Evolutionary conservation across 352 stramenopile species (phyloP).

Genomic region (Phytophthora idaei): DNA sequence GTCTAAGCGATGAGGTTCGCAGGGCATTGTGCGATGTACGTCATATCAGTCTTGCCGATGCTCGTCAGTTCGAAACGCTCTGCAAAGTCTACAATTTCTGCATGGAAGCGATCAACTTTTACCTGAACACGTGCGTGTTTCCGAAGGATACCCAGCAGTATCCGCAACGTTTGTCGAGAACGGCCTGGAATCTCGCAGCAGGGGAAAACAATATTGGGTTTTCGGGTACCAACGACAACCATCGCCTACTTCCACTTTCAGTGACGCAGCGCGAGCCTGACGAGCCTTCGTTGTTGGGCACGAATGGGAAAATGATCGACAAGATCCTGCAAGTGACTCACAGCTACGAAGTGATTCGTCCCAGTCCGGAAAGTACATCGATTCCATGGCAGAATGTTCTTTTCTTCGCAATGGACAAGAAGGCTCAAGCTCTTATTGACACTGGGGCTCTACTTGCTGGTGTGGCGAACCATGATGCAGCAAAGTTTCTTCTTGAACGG

Average conservation of each 20-base stretch:
- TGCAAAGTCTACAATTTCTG: conserved; percentile 58
- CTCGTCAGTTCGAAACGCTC: conserved; percentile 62
- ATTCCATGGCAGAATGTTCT: conserved; percentile 61
- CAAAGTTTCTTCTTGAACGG: conserved; percentile 50
- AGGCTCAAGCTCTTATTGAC: conserved; percentile 80
- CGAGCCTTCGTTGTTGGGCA: conserved; percentile 57
- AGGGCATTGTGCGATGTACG: conserved; percentile 55
- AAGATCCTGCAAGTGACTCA: conserved; percentile 52
- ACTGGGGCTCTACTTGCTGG: conserved; percentile 83
- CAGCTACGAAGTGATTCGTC: conserved; percentile 41
- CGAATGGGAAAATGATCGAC: conserved; percentile 90
- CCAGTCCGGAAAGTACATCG: not conserved
- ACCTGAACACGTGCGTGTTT: conserved; percentile 83
- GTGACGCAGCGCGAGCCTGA: conserved; percentile 68
- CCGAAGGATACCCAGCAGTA: conserved; percentile 83
- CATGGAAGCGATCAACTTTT: conserved; percentile 88
- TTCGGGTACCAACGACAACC: conserved; percentile 91
- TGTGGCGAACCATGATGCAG: conserved; percentile 54
- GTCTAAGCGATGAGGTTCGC: conserved; percentile 13
- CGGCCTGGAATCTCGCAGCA: conserved; percentile 82
- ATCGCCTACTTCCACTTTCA: conserved; percentile 72
- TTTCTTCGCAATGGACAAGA: conserved; percentile 40
- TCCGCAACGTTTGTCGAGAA: conserved; percentile 68
- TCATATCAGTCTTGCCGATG: conserved; percentile 82
- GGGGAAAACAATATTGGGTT: conserved; percentile 77